Percentiles rank a stretch among this genome's conserved stretches.
These are phyloP conservation scores for Podospora didyma DNA, from an alignment of 495 filamentous ascomycete genomes.

Conservation along the genomic window DNA sequence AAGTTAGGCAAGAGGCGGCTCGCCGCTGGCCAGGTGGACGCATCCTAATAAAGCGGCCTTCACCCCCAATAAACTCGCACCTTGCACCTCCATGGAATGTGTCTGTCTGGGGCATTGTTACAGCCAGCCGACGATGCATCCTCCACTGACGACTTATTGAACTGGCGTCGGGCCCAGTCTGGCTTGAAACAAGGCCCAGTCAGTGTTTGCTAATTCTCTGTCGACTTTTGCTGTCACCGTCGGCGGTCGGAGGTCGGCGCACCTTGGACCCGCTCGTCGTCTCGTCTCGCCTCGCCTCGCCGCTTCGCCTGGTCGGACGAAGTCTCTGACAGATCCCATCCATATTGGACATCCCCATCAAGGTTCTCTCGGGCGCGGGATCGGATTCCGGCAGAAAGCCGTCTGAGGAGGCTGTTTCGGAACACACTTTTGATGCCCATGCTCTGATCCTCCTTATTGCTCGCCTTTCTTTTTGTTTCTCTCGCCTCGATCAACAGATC, in stretches of 20 bases:
- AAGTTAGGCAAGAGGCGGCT: conserved; percentile 3
- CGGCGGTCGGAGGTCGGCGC: too few relatives aligned
- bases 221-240: too few relatives aligned
- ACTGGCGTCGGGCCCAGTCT: background rate
- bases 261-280: too few relatives aligned
- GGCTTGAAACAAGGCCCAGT: too few relatives aligned
- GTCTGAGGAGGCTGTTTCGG: background rate
- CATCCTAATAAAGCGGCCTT: conserved; percentile 6
- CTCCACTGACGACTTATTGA: background rate
- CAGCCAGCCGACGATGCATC: background rate
- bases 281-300: too few relatives aligned
- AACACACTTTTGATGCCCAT: background rate
- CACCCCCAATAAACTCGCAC: background rate
- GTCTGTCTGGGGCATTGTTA: too few relatives aligned
- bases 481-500: background rate
- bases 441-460: background rate
- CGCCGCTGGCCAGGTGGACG: background rate
- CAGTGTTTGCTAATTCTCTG: too few relatives aligned
- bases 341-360: background rate
- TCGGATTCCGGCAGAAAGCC: background rate
- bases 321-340: background rate
- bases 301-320: background rate
- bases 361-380: background rate
- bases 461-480: background rate
- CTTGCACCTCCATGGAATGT: background rate